Evolutionary conservation across 805 yeast genomes (phyloP).

Genomic region (Scheffersomyces lignosus): DNA sequence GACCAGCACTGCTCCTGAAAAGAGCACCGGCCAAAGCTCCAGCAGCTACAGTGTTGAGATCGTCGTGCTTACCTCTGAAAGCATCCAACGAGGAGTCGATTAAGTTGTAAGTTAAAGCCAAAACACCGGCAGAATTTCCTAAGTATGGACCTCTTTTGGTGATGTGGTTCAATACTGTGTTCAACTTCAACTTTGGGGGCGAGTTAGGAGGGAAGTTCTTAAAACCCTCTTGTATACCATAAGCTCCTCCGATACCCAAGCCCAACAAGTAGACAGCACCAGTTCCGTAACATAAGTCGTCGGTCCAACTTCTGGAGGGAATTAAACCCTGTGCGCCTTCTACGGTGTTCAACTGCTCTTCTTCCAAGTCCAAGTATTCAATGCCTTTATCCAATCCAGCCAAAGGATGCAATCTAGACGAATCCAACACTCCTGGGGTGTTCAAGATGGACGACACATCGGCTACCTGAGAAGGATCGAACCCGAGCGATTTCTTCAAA

Average conservation of each 20-base stretch:
- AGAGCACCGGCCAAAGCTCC: constrained; percentile 93
- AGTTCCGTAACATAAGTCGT: constrained; percentile 96
- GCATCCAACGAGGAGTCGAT: constrained; percentile 78
- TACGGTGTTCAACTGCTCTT: constrained; percentile 63
- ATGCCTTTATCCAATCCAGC: constrained; percentile 90
- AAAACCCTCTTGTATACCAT: constrained; percentile 86
- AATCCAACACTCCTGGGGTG: constrained; percentile 63
- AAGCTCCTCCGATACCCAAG: constrained; percentile 84
- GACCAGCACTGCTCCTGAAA: constrained; percentile 81
- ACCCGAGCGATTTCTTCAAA: constrained; percentile 46
- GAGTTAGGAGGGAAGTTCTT: constrained; percentile 72
- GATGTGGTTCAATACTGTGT: constrained; percentile 86
- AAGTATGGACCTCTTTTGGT: constrained; percentile 95
- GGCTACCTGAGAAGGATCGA: constrained; percentile 63
- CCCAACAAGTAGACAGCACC: constrained; percentile 91
- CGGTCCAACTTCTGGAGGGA: constrained; percentile 97
- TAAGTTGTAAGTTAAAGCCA: constrained; percentile 86
- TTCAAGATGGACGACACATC: constrained; percentile 64
- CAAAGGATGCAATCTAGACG: constrained; percentile 80
- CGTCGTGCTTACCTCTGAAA: constrained; percentile 87
- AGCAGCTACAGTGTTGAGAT: constrained; percentile 75
- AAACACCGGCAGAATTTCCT: constrained; percentile 93
- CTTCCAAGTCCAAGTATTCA: constrained; percentile 89
- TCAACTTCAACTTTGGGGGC: constrained; percentile 78
- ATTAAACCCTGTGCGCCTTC: constrained; percentile 89